These are phyloP conservation scores for Mortierella sp. DNA, from an alignment of 371 early-diverging fungal genomes.

Conservation along the genomic window DNA sequence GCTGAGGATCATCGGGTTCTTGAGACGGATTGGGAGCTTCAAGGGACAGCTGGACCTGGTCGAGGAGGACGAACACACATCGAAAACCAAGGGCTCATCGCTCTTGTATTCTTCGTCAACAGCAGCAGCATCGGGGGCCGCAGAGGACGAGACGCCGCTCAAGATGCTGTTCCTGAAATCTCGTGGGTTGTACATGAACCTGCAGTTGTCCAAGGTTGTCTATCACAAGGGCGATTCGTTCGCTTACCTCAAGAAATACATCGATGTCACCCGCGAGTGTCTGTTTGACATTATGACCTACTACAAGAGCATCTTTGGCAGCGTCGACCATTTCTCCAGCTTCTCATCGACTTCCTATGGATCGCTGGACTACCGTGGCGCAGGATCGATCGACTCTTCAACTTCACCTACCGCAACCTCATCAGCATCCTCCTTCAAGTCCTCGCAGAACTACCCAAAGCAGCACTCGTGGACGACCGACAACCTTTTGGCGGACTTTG, in stretches of 20 bases:
- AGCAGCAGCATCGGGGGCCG: neutral
- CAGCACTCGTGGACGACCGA: slow-evolving; percentile 53
- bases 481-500: slow-evolving; percentile 65
- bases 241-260: slow-evolving; percentile 79
- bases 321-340: slow-evolving; percentile 28
- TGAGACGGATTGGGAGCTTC: slow-evolving; percentile 82
- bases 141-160: slow-evolving; percentile 75
- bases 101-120: neutral
- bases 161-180: slow-evolving; percentile 82
- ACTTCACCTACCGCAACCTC: neutral
- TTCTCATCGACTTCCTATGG: slow-evolving; percentile 49
- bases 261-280: slow-evolving; percentile 83
- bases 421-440: slow-evolving; percentile 26
- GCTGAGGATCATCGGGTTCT: slow-evolving; percentile 83
- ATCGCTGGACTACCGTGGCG: slow-evolving; percentile 43
- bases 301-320: slow-evolving; percentile 85
- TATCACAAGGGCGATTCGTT: slow-evolving; percentile 67
- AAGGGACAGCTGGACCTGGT: slow-evolving; percentile 19
- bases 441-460: slow-evolving; percentile 41
- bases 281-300: slow-evolving; percentile 88
- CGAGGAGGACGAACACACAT: slow-evolving; percentile 38
- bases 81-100: neutral
- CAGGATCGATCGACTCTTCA: slow-evolving; percentile 16
- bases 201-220: slow-evolving; percentile 63
- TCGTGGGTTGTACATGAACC: slow-evolving; percentile 73